Percentiles rank a stretch among this genome's conserved stretches.
Evolutionary conservation across 2,329 filamentous ascomycete genomes (phyloP).

Genomic region (Coleophoma eucalyptorum): DNA sequence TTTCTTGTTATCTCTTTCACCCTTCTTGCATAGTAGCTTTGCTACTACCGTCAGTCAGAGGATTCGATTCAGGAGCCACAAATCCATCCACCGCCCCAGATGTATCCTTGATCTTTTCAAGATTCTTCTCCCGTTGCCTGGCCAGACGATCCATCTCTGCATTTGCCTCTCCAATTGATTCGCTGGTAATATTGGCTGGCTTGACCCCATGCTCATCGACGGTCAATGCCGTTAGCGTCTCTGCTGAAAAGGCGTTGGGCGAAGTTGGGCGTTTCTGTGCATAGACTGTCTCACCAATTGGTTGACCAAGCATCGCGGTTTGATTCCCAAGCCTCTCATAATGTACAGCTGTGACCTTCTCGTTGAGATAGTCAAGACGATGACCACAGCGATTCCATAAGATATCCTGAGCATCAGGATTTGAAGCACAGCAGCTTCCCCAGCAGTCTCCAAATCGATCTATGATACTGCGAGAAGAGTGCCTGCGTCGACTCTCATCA

Average conservation of each 20-base stretch:
- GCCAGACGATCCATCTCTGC: conserved; percentile 1
- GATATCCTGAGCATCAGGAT: neutral
- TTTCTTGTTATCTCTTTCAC: neutral
- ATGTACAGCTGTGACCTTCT: conserved; percentile 1
- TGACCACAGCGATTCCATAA: conserved; percentile 1
- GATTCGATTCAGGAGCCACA: neutral
- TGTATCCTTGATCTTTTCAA: neutral
- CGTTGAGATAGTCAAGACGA: conserved; percentile 1
- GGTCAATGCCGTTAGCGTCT: neutral
- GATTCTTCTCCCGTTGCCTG: conserved; percentile 2
- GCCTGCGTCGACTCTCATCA: conserved; percentile 17
- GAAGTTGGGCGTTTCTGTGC: neutral
- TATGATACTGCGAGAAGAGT: neutral
- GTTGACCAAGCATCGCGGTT: conserved; percentile 1
- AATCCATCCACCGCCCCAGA: neutral
- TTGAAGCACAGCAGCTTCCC: neutral
- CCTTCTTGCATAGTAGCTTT: neutral
- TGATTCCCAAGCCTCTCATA: neutral
- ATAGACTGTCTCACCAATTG: neutral
- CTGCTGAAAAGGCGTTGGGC: neutral
- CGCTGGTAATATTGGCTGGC: neutral
- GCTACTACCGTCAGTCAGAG: neutral
- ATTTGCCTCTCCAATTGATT: neutral
- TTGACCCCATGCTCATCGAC: neutral
- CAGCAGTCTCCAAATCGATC: conserved; percentile 2